phyloP scores from a whole-genome alignment of 2,329 filamentous ascomycete species.

The Colletotrichum caudatum region DNA sequence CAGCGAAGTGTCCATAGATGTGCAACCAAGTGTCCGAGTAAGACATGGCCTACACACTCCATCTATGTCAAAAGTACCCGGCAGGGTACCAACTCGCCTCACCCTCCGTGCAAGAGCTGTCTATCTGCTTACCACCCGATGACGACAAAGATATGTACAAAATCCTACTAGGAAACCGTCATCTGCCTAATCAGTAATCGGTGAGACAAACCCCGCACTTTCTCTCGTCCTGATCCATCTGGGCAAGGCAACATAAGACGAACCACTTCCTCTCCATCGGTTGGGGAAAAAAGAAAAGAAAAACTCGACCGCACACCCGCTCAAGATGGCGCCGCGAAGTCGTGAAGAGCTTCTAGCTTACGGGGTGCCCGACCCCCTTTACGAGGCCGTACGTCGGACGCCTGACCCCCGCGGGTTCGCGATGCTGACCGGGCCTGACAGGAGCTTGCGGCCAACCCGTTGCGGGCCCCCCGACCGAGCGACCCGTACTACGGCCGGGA shows the following conservation, averaged over 20 bases:
- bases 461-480: constrained; percentile 13
- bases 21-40: not conserved
- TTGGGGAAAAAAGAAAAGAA: too few relatives aligned
- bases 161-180: not conserved
- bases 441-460: constrained; percentile 22
- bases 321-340: constrained; percentile 2
- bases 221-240: not conserved
- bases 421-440: not conserved
- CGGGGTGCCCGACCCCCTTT: constrained; percentile 19
- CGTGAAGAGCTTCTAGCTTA: constrained; percentile 28
- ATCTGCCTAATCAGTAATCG: not conserved
- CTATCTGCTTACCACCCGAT: not conserved
- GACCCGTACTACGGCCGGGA: constrained; percentile 26
- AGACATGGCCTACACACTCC: not conserved
- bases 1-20: not conserved
- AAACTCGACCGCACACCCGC: not conserved
- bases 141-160: not conserved
- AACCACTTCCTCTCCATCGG: too few relatives aligned
- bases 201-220: not conserved
- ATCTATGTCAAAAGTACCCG: not conserved
- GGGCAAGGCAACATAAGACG: not conserved
- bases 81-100: not conserved
- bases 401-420: not conserved
- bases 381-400: constrained; percentile 14
- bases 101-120: not conserved